These are phyloP conservation scores for Pseudonectria buxi DNA, from an alignment of 2,329 filamentous ascomycete species.

Conservation along the genomic window DNA sequence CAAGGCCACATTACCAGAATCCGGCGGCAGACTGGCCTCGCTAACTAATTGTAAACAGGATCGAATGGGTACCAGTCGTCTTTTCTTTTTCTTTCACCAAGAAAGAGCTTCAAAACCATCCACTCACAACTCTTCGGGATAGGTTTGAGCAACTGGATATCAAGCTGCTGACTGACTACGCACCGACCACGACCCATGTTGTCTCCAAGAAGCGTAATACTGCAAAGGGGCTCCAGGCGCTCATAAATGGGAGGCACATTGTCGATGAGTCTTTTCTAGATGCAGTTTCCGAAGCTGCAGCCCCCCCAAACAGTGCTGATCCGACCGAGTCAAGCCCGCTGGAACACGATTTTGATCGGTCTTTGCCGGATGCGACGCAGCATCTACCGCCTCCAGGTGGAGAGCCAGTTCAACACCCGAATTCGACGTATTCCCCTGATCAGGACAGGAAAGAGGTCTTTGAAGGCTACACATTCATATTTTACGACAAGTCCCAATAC, in stretches of 20 bases:
- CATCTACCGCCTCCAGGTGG: slow-evolving; percentile 68
- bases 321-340: slow-evolving; percentile 48
- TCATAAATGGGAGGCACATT: slow-evolving; percentile 74
- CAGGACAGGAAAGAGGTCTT: slow-evolving; percentile 63
- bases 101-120: slow-evolving; percentile 62
- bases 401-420: slow-evolving; percentile 64
- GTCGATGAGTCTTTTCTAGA: slow-evolving; percentile 70
- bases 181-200: slow-evolving; percentile 72
- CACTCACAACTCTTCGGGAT: slow-evolving; percentile 54
- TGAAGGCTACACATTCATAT: slow-evolving; percentile 81
- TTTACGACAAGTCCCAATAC: slow-evolving; percentile 70
- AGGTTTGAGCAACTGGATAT: slow-evolving; percentile 80
- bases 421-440: slow-evolving; percentile 67
- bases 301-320: slow-evolving; percentile 39
- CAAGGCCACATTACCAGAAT: slow-evolving; percentile 3
- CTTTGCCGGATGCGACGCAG: slow-evolving; percentile 69
- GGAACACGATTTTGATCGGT: slow-evolving; percentile 69
- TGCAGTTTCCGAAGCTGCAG: slow-evolving; percentile 57
- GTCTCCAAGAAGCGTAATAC: slow-evolving; percentile 87
- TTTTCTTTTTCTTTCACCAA: slow-evolving; percentile 72
- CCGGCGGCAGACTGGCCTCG: not conserved
- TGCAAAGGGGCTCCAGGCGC: slow-evolving; percentile 74
- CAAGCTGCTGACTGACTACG: slow-evolving; percentile 71
- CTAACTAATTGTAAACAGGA: slow-evolving; percentile 37
- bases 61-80: slow-evolving; percentile 75